These are phyloP conservation scores for Verticillium isaacii DNA, from an alignment of 2,329 filamentous ascomycete genomes.

Conservation along the genomic window DNA sequence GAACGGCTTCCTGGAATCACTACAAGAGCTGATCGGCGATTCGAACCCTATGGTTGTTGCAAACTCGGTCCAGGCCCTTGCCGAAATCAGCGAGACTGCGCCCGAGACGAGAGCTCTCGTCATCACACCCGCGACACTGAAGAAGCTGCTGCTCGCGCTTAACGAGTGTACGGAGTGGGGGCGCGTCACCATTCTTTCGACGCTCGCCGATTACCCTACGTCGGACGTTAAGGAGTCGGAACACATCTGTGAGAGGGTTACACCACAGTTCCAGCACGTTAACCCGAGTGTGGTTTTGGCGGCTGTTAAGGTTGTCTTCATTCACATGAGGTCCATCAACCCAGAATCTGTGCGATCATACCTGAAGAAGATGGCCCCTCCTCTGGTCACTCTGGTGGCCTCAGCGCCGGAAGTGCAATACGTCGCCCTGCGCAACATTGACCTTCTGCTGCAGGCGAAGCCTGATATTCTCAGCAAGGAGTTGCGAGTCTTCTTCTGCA, in stretches of 20 bases:
- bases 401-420: slow-evolving; percentile 97
- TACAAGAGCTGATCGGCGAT: slow-evolving; percentile 95
- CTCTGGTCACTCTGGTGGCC: slow-evolving; percentile 87
- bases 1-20: slow-evolving; percentile 88
- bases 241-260: slow-evolving; percentile 94
- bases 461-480: slow-evolving; percentile 97
- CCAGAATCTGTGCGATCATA: slow-evolving; percentile 78
- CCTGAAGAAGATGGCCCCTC: slow-evolving; percentile 97
- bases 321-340: slow-evolving; percentile 85
- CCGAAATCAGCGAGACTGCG: slow-evolving; percentile 84
- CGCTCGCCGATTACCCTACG: slow-evolving; percentile 81
- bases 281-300: slow-evolving; percentile 95
- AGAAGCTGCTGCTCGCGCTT: slow-evolving; percentile 93
- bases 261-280: slow-evolving; percentile 96
- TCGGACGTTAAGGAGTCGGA: slow-evolving; percentile 92
- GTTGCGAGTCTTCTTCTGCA: slow-evolving; percentile 98
- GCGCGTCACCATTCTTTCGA: slow-evolving; percentile 85
- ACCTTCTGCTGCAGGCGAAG: slow-evolving; percentile 90
- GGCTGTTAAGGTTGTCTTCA: slow-evolving; percentile 96
- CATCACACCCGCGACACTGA: slow-evolving; percentile 76
- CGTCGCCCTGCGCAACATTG: slow-evolving; percentile 92
- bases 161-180: slow-evolving; percentile 99
- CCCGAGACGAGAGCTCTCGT: slow-evolving; percentile 85
- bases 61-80: slow-evolving; percentile 90
- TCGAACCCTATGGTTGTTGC: slow-evolving; percentile 99